Percentiles rank a stretch among this genome's conserved stretches.
These are phyloP conservation scores for Fusarium sp. DNA, from an alignment of 2,329 filamentous ascomycete genomes.

Conservation along the genomic window DNA sequence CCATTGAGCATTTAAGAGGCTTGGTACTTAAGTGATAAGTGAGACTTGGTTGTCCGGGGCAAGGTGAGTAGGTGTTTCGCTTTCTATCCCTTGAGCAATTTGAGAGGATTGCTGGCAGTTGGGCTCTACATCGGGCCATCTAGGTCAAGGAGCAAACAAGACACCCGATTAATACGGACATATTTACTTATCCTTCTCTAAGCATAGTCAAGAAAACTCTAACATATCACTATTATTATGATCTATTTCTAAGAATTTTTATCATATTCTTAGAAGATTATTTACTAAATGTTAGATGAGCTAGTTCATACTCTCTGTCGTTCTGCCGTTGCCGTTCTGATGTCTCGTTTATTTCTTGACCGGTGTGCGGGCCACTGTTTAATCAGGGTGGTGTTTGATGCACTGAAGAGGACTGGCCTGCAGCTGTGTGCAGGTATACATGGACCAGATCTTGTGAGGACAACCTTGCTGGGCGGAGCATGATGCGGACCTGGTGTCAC, in stretches of 20 bases:
- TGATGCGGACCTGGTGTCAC: neutral
- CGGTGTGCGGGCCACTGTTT: neutral
- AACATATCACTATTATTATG: too few relatives aligned
- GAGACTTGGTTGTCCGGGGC: neutral
- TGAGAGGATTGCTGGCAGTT: neutral
- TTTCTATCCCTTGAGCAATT: neutral
- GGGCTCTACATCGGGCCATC: neutral
- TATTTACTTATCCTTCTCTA: too few relatives aligned
- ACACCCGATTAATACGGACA: too few relatives aligned
- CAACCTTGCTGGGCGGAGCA: neutral
- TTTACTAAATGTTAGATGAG: too few relatives aligned
- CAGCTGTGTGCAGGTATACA: neutral
- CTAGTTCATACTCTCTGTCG: too few relatives aligned
- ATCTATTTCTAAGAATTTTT: too few relatives aligned
- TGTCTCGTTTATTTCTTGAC: too few relatives aligned
- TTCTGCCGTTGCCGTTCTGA: too few relatives aligned
- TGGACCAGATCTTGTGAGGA: neutral
- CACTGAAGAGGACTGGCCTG: neutral
- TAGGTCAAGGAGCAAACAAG: too few relatives aligned
- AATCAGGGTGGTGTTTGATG: neutral
- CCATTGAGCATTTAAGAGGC: slow-evolving; percentile 19
- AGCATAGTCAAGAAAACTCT: too few relatives aligned
- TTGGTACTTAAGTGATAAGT: slow-evolving; percentile 5
- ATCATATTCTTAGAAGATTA: too few relatives aligned
- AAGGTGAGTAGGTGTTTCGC: neutral